phyloP scores from a whole-genome alignment of 805 yeast species.

The Saturnispora bothae region DNA sequence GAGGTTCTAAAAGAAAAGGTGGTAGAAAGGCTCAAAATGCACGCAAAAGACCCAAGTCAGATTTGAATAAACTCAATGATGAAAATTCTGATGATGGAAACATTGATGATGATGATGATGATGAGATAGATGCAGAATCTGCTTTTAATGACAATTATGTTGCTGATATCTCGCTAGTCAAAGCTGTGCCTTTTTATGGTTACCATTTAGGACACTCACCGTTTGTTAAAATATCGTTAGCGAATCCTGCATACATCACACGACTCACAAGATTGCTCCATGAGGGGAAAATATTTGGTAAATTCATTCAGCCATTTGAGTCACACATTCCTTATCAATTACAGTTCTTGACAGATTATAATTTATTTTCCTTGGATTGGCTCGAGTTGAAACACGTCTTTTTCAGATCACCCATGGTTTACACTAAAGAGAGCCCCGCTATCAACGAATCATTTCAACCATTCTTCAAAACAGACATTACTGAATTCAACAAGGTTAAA shows the following conservation, averaged over 20 bases:
- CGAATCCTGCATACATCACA: conserved; percentile 49
- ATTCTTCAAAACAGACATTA: conserved; percentile 18
- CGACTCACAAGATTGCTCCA: conserved; percentile 41
- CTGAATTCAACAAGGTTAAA: conserved; percentile 18
- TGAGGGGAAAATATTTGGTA: conserved; percentile 33
- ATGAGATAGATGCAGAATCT: conserved; percentile 4
- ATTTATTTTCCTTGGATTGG: conserved; percentile 81
- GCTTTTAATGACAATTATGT: conserved; percentile 26
- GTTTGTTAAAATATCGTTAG: conserved; percentile 57
- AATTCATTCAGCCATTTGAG: conserved; percentile 49
- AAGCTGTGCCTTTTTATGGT: conserved; percentile 79
- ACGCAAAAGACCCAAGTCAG: conserved; percentile 1
- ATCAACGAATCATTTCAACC: conserved; percentile 11
- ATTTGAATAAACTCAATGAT: neutral
- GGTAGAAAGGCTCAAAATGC: neutral
- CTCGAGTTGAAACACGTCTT: conserved; percentile 35
- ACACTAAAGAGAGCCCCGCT: neutral
- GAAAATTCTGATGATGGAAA: conserved; percentile 12
- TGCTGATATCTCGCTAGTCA: conserved; percentile 53
- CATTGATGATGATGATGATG: conserved; percentile 11
- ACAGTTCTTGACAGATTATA: conserved; percentile 77
- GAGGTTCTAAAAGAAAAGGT: conserved; percentile 7
- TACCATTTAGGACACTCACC: conserved; percentile 54
- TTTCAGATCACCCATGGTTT: conserved; percentile 47
- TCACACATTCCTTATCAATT: conserved; percentile 67